Percentiles rank a stretch among this genome's conserved stretches.
Conservation (phyloP, 805 yeast genomes). For the Barnettozyma salicaria region DNA sequence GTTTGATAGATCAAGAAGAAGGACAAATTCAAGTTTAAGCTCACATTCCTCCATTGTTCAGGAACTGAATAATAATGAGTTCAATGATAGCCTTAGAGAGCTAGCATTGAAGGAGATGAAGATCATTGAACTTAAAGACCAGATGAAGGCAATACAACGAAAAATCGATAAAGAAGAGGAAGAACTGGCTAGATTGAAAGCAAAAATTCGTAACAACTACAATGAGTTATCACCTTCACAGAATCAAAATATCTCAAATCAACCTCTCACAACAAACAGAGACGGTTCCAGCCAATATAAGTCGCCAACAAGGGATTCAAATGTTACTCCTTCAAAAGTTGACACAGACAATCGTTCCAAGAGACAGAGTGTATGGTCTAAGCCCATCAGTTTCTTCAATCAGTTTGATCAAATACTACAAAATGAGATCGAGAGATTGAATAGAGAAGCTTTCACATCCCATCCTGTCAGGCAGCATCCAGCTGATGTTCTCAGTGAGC, state of each 20-base stretch:
- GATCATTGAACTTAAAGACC: constrained; percentile 54
- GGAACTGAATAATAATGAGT: constrained; percentile 27
- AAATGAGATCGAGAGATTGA: constrained; percentile 54
- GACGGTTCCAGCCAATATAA: constrained; percentile 5
- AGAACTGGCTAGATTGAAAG: constrained; percentile 30
- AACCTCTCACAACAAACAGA: neutral
- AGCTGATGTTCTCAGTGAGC: constrained; percentile 1
- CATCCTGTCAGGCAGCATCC: constrained; percentile 3
- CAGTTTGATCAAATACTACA: constrained; percentile 64
- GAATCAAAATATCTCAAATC: constrained; percentile 2
- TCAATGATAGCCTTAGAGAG: constrained; percentile 50
- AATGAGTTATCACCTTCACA: constrained; percentile 22
- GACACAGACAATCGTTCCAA: constrained; percentile 8
- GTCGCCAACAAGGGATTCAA: constrained; percentile 7
- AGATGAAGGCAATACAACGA: constrained; percentile 40
- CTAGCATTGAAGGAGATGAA: constrained; percentile 67
- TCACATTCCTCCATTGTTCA: constrained; percentile 10
- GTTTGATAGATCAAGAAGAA: constrained; percentile 15
- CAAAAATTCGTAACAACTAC: constrained; percentile 29
- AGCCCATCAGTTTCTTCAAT: constrained; percentile 56
- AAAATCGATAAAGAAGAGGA: constrained; percentile 36
- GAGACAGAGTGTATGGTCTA: constrained; percentile 36
- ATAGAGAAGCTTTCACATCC: constrained; percentile 18
- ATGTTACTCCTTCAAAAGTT: neutral
- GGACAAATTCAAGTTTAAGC: constrained; percentile 19